Conservation (phyloP, 192 early-diverging fungal species). For the Entophlyctis luteolus region DNA sequence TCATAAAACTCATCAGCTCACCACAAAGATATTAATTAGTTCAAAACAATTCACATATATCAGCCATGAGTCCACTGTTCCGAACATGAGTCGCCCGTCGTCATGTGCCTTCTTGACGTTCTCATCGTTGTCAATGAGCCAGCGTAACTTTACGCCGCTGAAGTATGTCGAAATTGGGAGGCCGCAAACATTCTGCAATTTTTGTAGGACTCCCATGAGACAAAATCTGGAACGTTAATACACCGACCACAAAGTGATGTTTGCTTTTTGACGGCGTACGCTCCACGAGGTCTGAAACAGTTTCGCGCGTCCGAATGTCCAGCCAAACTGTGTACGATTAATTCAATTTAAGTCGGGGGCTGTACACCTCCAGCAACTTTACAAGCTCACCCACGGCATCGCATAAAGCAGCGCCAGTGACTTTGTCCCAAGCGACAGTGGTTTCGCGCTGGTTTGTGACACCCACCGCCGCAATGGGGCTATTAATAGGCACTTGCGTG, state of each 20-base stretch:
- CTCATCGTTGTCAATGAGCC: constrained; percentile 82
- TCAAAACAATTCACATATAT: constrained; percentile 74
- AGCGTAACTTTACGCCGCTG: constrained; percentile 83
- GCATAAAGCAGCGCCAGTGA: constrained; percentile 52
- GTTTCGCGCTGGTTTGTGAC: constrained; percentile 98
- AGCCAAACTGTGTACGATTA: constrained; percentile 67
- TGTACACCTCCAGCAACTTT: too few species aligned
- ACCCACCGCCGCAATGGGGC: constrained; percentile 60
- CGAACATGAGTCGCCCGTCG: constrained; percentile 70
- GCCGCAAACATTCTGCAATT: constrained; percentile 60
- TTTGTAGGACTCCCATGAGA: not conserved
- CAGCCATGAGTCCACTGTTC: constrained; percentile 92
- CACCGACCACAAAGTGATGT: constrained; percentile 39
- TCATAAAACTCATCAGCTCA: too few species aligned
- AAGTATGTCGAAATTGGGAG: constrained; percentile 91
- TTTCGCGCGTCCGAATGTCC: constrained; percentile 74
- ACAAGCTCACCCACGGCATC: constrained; percentile 11
- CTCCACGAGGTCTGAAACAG: constrained; percentile 60
- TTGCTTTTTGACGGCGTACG: constrained; percentile 50
- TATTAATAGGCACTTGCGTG: constrained; percentile 41
- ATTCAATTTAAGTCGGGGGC: too few species aligned
- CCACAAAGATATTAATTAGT: not conserved
- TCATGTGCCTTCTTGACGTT: constrained; percentile 71
- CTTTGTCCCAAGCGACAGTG: constrained; percentile 78
- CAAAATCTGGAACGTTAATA: not conserved